Evolutionary conservation across 148 eudicot genomes (phyloP), one percentile per base, ranked within the genome.

Genomic region (Camellia lanceoleosa): DNA sequence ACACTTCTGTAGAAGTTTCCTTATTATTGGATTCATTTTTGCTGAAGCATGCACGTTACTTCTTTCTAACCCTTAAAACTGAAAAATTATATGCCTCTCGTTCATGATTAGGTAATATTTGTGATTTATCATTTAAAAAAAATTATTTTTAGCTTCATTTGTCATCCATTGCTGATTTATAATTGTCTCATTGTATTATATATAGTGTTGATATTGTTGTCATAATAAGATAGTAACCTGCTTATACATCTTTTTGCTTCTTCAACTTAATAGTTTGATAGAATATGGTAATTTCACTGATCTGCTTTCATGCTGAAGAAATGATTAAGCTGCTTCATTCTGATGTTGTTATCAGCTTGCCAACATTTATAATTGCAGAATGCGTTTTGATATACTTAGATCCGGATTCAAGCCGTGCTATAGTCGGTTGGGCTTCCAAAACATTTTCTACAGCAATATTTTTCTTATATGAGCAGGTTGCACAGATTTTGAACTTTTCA

Each of bases 361-460:
- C 99, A 73, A 97, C 99, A 84, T 94, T 97, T 89, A 92, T 97
- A 80, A 91, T 97, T 88, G 98, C 99, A 92, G 99, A 97, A 81
- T 97, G 99, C 77, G 99, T 97, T 82, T 83, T 97, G 79, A 97
- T 97, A 88, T 97, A 94, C 90, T 82, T 97, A 92, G 97, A 92
- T 87, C 98, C 99, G 9, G 97, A 97, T 68, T 89, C 94, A 83
- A 91, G 91, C 89, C 88, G 89, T 60, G 81, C 87, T 77, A 80
- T 97, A 49, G 97, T 90, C 78, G 91, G 88, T 82, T 97, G 99
- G 99, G 97, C 97, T 81, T 84, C 99, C 77, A 89, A 83, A 83
- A 83, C 89, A 80, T 97, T 97, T 86, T 87, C 94, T 13, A 94
- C 99, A 4, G 87, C 97, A 79, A 76, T 89, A 61, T 94, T 97